Evolutionary conservation across 2,329 filamentous ascomycete species (phyloP), one percentile per base, ranked within the genome.

Genomic region (Arthrobotrys sinensis): DNA sequence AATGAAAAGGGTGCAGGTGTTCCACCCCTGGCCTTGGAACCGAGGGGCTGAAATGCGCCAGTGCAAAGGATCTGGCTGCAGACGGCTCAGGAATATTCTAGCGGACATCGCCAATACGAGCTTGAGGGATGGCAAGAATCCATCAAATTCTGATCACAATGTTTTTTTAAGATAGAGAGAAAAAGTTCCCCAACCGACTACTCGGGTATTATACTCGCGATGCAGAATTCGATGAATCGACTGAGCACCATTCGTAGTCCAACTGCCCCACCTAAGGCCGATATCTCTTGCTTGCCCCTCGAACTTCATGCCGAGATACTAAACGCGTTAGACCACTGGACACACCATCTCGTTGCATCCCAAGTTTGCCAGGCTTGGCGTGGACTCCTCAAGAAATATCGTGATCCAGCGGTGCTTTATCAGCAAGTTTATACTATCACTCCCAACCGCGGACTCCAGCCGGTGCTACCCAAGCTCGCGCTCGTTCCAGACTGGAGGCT

Each of bases 291-390:
- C 38, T 32, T 64, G 11, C 62, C 62, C 7, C 52, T 75, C 28
- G 63, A 75, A 38, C 50, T 75, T 38, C 70, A 67, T 19, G 43
- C 52, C 1, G 63, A 62, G 32, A 68, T 62, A 53, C 36, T 75
- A 24, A 46, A 48, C 34, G 34, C 12, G 5, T 45, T 72, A 5
- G 68, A 53, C 24, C 60, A 72, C 48, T 72, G 60, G 68, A 40
- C 48, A 4, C 46, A 73, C 32, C 3, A 40, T 38, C 16, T 73
- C 3, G 19, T 52, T 32, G 70, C 70, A 46, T 75, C 63, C 19
- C 53, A 75, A 21, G 70, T 75, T 50, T 75, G 63, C 40, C 52
- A 62, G 38, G 38, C 70, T 63, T 75, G 43, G 62, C 70, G 53
- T 1, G 32, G 36, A 6, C 63, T 68, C 32, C 50, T 57, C 34